A percentile compares a stretch with the other conserved stretches of the same genome.
Conservation (phyloP, 345 rosid genomes). For the Linum usitatissimum region DNA sequence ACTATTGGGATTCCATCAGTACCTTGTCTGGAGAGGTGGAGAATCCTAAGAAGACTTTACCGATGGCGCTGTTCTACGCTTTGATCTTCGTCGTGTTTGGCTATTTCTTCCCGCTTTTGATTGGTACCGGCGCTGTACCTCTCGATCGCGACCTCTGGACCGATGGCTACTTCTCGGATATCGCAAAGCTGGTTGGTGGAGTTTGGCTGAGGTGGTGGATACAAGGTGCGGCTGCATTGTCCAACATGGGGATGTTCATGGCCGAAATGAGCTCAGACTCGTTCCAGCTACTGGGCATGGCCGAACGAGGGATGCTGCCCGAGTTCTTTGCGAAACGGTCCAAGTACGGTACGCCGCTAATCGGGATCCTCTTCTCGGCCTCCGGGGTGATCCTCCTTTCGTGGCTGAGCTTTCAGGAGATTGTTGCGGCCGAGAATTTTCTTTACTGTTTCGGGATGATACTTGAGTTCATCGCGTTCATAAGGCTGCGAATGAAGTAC, state of each 20-base stretch:
- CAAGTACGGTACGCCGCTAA: not conserved
- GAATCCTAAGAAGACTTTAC: not conserved
- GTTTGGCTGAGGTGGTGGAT: slow-evolving; percentile 1
- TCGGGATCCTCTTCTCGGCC: not conserved
- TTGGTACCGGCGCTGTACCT: not conserved
- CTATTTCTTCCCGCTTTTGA: not conserved
- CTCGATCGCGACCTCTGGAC: slow-evolving; percentile 1
- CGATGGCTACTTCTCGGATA: slow-evolving; percentile 4
- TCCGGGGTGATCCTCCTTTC: slow-evolving; percentile 1
- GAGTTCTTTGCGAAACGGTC: slow-evolving; percentile 1
- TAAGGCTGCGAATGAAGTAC: not conserved
- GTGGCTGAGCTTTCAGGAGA: slow-evolving; percentile 8
- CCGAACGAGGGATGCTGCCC: slow-evolving; percentile 6
- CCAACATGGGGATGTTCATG: slow-evolving; percentile 6
- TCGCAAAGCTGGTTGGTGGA: not conserved
- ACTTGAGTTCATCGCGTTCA: not conserved
- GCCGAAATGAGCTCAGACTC: slow-evolving; percentile 5
- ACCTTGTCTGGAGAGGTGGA: slow-evolving; percentile 1
- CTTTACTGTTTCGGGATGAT: slow-evolving; percentile 4
- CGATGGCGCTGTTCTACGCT: not conserved
- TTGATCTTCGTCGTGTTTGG: not conserved
- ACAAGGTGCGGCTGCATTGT: slow-evolving; percentile 1
- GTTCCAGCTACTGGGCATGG: slow-evolving; percentile 6
- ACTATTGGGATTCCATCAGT: slow-evolving; percentile 5
- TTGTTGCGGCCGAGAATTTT: slow-evolving; percentile 2